Percentiles rank a stretch among this genome's conserved stretches.
Conservation (phyloP, 2,329 filamentous ascomycete species). For the Pseudogymnoascus sp. region DNA sequence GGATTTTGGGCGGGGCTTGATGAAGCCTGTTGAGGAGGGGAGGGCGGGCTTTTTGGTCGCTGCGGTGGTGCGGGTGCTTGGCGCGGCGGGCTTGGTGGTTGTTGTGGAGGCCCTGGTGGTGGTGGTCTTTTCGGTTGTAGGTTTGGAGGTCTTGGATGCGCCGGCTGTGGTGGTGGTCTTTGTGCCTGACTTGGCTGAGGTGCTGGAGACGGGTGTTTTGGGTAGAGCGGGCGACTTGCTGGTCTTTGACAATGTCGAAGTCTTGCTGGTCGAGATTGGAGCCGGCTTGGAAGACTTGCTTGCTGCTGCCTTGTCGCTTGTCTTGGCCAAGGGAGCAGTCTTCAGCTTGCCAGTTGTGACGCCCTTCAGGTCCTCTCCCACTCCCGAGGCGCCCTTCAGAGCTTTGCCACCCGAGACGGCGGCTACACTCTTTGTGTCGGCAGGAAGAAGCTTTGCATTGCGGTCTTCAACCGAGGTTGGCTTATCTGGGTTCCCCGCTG, state of each 20-base stretch:
- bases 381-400: conserved; percentile 13
- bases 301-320: conserved; percentile 14
- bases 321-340: neutral
- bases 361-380: neutral
- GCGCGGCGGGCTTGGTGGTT: conserved; percentile 37
- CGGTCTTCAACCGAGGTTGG: conserved; percentile 16
- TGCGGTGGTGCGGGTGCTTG: conserved; percentile 33
- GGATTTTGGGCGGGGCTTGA: conserved; percentile 58
- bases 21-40: conserved; percentile 33
- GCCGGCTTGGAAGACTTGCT: conserved; percentile 15
- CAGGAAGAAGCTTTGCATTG: conserved; percentile 12
- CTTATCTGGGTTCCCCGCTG: conserved; percentile 10
- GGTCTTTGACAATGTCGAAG: conserved; percentile 20
- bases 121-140: conserved; percentile 28
- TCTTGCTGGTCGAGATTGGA: conserved; percentile 22
- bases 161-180: conserved; percentile 23
- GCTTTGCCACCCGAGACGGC: conserved; percentile 12
- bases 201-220: conserved; percentile 34
- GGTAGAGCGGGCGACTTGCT: conserved; percentile 27
- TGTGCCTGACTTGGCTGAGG: conserved; percentile 17
- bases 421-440: neutral
- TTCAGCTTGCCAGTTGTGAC: neutral
- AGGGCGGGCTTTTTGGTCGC: conserved; percentile 20
- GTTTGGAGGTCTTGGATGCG: conserved; percentile 25
- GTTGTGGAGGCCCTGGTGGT: conserved; percentile 18